Conservation (phyloP, 306 rosid species). For the Canavalia gladiata region DNA sequence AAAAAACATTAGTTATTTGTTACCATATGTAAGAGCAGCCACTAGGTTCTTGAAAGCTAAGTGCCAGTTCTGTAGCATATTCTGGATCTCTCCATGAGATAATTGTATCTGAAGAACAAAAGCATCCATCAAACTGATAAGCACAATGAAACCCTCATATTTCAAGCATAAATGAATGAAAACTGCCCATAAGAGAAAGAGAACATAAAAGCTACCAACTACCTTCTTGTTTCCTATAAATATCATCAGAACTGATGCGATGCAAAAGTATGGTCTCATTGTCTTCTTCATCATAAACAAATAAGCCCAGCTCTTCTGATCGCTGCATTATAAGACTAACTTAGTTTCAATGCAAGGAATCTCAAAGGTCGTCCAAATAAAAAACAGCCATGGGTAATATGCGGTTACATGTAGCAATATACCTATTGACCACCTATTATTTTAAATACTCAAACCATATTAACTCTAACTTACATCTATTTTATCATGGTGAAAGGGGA, state of each 20-base stretch:
- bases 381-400: slow-evolving; percentile 17
- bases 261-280: slow-evolving; percentile 85
- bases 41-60: slow-evolving; percentile 93
- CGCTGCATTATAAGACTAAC: slow-evolving; percentile 65
- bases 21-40: slow-evolving; percentile 96
- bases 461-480: slow-evolving; percentile 1
- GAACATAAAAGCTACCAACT: slow-evolving; percentile 44
- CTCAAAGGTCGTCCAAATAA: slow-evolving; percentile 26
- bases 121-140: slow-evolving; percentile 38
- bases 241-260: slow-evolving; percentile 82
- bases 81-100: slow-evolving; percentile 99
- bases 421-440: slow-evolving; percentile 1
- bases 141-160: background rate
- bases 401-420: slow-evolving; percentile 29
- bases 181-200: slow-evolving; percentile 14
- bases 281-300: slow-evolving; percentile 92
- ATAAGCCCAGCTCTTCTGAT: slow-evolving; percentile 87
- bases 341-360: slow-evolving; percentile 34
- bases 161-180: slow-evolving; percentile 17
- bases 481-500: slow-evolving; percentile 3
- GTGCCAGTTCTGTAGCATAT: slow-evolving; percentile 91
- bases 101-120: slow-evolving; percentile 72
- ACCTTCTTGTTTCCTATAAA: slow-evolving; percentile 99
- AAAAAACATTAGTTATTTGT: slow-evolving; percentile 26
- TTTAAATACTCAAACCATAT: slow-evolving; percentile 8